Conservation (phyloP, 208 protist species). For the Phytomonas sp. region DNA sequence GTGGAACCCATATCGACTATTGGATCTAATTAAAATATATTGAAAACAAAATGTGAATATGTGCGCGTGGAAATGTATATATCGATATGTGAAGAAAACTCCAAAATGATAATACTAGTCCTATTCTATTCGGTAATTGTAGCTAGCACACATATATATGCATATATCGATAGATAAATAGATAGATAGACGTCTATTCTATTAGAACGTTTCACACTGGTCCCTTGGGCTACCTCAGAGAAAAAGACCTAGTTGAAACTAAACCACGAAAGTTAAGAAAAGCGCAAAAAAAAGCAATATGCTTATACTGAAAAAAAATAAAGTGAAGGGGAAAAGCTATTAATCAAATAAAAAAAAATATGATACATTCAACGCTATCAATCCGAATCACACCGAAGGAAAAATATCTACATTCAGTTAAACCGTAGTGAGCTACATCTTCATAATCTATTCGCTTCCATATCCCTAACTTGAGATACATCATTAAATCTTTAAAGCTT, state of each 20-base stretch:
- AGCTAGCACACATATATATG: neutral
- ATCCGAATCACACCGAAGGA: neutral
- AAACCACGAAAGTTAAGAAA: neutral
- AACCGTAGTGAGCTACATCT: neutral
- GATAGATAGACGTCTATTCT: neutral
- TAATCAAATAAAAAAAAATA: neutral
- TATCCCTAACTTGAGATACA: neutral
- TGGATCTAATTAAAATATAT: conserved; percentile 2
- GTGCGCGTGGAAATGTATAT: neutral
- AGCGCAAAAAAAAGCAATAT: neutral
- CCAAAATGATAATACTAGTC: neutral
- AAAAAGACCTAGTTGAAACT: neutral
- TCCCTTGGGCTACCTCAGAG: neutral
- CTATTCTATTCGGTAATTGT: neutral
- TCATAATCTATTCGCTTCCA: neutral
- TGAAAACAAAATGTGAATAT: conserved; percentile 6
- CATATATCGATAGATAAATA: too few relatives aligned
- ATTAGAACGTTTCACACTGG: neutral
- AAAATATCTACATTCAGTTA: neutral
- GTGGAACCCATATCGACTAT: conserved; percentile 26
- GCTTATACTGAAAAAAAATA: neutral
- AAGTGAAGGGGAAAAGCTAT: neutral
- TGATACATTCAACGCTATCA: neutral
- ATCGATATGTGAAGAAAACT: neutral
- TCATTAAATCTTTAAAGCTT: neutral